A percentile compares a stretch with the other conserved stretches of the same genome.
Evolutionary conservation across 257 asterid genomes (phyloP).

Genomic region (Nicotiana otophora): DNA sequence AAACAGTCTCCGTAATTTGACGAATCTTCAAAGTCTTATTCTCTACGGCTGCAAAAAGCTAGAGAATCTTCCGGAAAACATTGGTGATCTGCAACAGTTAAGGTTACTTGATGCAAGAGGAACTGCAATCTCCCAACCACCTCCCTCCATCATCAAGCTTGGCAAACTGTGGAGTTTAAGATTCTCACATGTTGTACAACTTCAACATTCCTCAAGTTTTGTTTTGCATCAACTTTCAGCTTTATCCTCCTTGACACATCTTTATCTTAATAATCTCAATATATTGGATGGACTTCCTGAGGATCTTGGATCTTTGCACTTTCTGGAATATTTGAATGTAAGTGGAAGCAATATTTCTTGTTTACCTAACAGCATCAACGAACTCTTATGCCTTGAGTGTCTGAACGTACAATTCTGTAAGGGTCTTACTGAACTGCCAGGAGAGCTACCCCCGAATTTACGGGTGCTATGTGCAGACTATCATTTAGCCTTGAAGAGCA

Average conservation of each 20-base stretch:
- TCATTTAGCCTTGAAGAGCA: background rate
- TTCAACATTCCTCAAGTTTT: background rate
- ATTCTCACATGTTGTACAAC: background rate
- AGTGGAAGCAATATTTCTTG: background rate
- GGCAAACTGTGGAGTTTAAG: background rate
- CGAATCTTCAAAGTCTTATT: background rate
- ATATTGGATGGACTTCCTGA: background rate
- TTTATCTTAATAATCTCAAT: background rate
- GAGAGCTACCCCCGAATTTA: background rate
- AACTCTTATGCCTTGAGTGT: background rate
- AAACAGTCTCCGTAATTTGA: background rate
- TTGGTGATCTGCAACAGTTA: background rate
- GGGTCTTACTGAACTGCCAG: background rate
- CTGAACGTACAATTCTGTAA: background rate
- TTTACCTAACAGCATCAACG: background rate
- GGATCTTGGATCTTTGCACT: background rate
- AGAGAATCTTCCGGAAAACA: background rate
- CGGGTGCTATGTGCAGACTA: background rate
- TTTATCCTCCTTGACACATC: background rate
- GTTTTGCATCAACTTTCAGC: background rate
- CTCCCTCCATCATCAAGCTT: background rate
- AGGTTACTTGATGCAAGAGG: rapidly evolving
- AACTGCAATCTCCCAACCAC: background rate
- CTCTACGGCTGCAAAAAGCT: background rate
- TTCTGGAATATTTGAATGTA: background rate